Evolutionary conservation across 1,139 yeast genomes (phyloP).

Genomic region (Hansenula sp.): DNA sequence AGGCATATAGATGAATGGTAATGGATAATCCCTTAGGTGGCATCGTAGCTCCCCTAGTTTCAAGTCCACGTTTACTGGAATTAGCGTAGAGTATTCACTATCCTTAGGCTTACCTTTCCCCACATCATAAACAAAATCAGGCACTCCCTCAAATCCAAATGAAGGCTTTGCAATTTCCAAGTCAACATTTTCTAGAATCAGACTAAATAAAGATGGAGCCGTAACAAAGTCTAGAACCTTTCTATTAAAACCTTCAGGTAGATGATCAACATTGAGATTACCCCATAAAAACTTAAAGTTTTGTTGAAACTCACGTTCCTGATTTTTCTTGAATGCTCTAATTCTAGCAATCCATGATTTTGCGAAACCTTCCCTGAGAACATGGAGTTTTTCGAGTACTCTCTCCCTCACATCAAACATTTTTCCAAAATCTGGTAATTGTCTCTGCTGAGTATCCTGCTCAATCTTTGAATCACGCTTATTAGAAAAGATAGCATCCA

Average conservation of each 20-base stretch:
- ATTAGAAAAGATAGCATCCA: neutral
- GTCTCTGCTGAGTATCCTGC: neutral
- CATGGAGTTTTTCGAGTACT: conserved; percentile 13
- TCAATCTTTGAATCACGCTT: neutral
- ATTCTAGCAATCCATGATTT: conserved; percentile 73
- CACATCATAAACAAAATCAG: conserved; percentile 58
- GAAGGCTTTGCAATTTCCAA: conserved; percentile 51
- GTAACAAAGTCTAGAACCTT: conserved; percentile 54
- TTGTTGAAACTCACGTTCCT: conserved; percentile 44
- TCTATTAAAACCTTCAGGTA: conserved; percentile 45
- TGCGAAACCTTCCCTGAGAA: conserved; percentile 47
- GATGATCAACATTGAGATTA: conserved; percentile 33
- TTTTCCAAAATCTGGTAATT: neutral
- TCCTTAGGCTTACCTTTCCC: conserved; percentile 85
- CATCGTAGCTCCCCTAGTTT: conserved; percentile 49
- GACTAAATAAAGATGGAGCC: conserved; percentile 61
- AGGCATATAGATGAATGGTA: conserved; percentile 44
- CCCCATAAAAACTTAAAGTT: conserved; percentile 55
- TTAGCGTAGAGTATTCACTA: conserved; percentile 59
- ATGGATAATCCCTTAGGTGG: conserved; percentile 66
- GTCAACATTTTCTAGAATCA: conserved; percentile 55
- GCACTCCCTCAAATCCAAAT: conserved; percentile 48
- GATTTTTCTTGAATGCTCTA: conserved; percentile 36
- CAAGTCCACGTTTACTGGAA: conserved; percentile 54
- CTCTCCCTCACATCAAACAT: conserved; percentile 2